phyloP scores from a whole-genome alignment of 2,329 filamentous ascomycete species.

The Beauveria caledonica region DNA sequence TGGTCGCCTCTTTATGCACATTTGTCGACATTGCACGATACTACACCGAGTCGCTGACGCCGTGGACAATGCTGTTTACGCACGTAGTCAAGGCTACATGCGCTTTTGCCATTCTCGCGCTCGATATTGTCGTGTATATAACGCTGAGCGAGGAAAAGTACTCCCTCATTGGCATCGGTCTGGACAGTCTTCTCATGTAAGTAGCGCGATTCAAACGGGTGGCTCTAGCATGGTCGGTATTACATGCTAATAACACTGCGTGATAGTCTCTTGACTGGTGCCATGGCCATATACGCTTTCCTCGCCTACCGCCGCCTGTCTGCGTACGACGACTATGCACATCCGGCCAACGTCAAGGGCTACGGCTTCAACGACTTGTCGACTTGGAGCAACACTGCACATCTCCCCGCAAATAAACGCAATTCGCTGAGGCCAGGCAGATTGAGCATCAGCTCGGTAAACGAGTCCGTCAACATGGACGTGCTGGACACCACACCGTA shows the following conservation, averaged over 20 bases:
- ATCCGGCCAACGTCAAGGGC: constrained; percentile 40
- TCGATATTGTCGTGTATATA: constrained; percentile 45
- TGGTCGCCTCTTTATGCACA: constrained; percentile 38
- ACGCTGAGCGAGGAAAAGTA: constrained; percentile 37
- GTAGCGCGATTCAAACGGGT: constrained; percentile 13
- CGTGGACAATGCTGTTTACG: constrained; percentile 44
- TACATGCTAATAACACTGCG: background rate
- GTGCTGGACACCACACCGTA: constrained; percentile 25
- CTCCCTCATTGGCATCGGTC: constrained; percentile 38
- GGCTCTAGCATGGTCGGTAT: too few relatives aligned
- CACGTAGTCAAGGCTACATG: constrained; percentile 43
- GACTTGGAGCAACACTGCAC: constrained; percentile 20
- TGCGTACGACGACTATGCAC: constrained; percentile 41
- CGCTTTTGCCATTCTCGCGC: constrained; percentile 36
- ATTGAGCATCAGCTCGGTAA: constrained; percentile 21
- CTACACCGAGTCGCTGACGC: constrained; percentile 42
- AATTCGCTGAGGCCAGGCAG: constrained; percentile 21
- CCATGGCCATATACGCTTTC: constrained; percentile 38
- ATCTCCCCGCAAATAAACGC: constrained; percentile 21
- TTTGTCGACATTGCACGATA: constrained; percentile 39
- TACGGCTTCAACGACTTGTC: constrained; percentile 35
- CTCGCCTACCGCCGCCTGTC: constrained; percentile 39
- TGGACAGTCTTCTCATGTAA: constrained; percentile 43
- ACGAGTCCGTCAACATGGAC: constrained; percentile 17
- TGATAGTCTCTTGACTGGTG: constrained; percentile 33